phyloP scores from a whole-genome alignment of 768 basidiomycete species.

The Hygrocybe coccinea region DNA sequence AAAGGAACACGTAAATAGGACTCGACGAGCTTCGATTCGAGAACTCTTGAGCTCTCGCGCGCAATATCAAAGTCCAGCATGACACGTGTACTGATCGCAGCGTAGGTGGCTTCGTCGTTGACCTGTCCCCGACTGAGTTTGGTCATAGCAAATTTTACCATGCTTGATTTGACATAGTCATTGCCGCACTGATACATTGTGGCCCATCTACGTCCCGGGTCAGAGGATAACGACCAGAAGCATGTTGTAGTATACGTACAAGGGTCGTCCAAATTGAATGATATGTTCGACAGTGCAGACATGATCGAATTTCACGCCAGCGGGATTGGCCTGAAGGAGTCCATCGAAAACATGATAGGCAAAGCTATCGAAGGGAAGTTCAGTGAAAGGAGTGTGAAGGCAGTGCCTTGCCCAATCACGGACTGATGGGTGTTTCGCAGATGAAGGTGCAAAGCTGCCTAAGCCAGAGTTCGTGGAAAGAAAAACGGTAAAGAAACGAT shows the following conservation, averaged over 20 bases:
- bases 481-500: not conserved
- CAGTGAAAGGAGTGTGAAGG: not conserved
- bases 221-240: not conserved
- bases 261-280: not conserved
- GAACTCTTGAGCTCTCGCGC: not conserved
- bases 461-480: not conserved
- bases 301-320: not conserved
- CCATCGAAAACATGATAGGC: not conserved
- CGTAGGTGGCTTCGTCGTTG: not conserved
- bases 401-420: not conserved
- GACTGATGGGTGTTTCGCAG: not conserved
- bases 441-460: not conserved
- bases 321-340: not conserved
- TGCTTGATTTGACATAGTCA: not conserved
- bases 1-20: conserved; percentile 17
- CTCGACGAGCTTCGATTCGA: conserved; percentile 14
- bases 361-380: not conserved
- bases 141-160: not conserved
- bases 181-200: no score
- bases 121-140: not conserved
- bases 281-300: not conserved
- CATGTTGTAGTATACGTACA: not conserved
- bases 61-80: not conserved
- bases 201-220: not conserved
- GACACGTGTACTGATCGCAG: not conserved